Conservation (phyloP, 2,329 filamentous ascomycete species). For the Trichophyton schoenleinii region DNA sequence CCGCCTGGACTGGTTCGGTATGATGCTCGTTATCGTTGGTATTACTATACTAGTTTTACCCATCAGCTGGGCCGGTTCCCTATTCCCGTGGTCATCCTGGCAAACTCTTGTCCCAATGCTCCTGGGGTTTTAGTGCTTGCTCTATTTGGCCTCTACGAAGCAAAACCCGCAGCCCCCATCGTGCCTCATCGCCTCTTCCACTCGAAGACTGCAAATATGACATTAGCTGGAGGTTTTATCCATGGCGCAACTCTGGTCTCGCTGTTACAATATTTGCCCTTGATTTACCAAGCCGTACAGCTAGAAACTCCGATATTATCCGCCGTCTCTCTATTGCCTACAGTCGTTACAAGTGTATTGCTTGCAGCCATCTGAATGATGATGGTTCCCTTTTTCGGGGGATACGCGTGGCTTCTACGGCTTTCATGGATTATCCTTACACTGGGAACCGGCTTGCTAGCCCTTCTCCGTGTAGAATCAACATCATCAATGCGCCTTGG, state of each 20-base stretch:
- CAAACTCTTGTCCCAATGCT: slow-evolving; percentile 49
- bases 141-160: slow-evolving; percentile 43
- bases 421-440: neutral
- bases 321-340: neutral
- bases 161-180: neutral
- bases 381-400: neutral
- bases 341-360: neutral
- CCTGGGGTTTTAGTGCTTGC: slow-evolving; percentile 41
- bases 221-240: neutral
- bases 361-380: neutral
- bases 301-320: neutral
- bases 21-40: slow-evolving; percentile 46
- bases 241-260: neutral
- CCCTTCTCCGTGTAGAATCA: neutral
- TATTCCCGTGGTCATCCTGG: slow-evolving; percentile 52
- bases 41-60: slow-evolving; percentile 49
- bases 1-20: slow-evolving; percentile 52
- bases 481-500: neutral
- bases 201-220: neutral
- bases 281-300: neutral
- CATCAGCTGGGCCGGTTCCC: slow-evolving; percentile 51
- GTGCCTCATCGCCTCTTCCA: neutral
- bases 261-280: neutral
- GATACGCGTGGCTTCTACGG: neutral
- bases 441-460: neutral